Evolutionary conservation across 2,329 filamentous ascomycete genomes (phyloP), one percentile per base, ranked within the genome.

Genomic region (Botrytis elliptica): DNA sequence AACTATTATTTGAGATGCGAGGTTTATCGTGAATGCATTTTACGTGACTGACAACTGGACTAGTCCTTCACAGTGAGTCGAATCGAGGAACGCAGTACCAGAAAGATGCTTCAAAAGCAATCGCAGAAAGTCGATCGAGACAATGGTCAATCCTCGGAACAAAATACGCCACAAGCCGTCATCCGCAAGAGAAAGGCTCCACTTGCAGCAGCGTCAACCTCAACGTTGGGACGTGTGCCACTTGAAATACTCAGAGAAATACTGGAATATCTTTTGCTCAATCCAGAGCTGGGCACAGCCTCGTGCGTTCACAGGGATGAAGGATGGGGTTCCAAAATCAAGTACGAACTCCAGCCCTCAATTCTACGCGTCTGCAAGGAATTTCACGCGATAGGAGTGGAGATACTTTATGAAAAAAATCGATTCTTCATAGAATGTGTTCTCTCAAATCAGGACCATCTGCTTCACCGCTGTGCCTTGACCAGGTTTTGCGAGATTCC

Each of bases 351-450:
- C 16, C 38, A n/a, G 18, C 62, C 62, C 18, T 16, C 18, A 0
- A 33, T 64, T 64, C 38, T 64, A 22, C 36, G 38, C 40, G 62
- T 64, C n/a, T 64, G 62, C 62, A 64, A 64, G 62, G 12, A 64
- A 10, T 20, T 63, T 42, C 14, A 63, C 25, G 20, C 16, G 4
- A 38, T 29, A 63, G 60, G 60, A 42, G 40, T 42, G 38, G 25
- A 29, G 25, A 42, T 63, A n/a, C 62, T 64, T 25, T 64, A 64
- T 44, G 62, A 25, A 42, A 25, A 44, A 33, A 64, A 64, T 6
- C 25, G 18, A 10, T 64, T 64, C 14, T 42, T 29, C 12, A 64
- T 29, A 44, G 62, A 64, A 64, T 64, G 25, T 42, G 14, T 29
- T 16, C 1, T n/a, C 7, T 4, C 25, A 44, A 5, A 1, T 5